Evolutionary conservation across 768 basidiomycete genomes (phyloP), one percentile per base, ranked within the genome.

Genomic region (Tephrocybe sp.): DNA sequence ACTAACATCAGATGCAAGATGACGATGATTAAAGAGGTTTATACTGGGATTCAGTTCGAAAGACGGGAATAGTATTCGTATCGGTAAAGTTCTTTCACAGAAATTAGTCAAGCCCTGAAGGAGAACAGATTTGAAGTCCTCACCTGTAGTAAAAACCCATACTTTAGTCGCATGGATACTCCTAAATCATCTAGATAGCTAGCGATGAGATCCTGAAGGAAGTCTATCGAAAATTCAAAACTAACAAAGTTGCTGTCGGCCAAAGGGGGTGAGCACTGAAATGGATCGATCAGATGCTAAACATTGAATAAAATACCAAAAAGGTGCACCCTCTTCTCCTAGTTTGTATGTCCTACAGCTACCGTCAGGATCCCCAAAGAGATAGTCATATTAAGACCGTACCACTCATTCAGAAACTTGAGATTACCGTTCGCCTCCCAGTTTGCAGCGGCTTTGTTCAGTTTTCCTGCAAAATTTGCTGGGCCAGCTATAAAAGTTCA

Each of bases 211-310:
- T 12, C 4, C n/a, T n/a, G n/a, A 1, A 41, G 4, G 7, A 23
- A 11, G 14, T n/a, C 44, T 10, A 16, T 4, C 5, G 14, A 14
- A 12, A 34, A 38, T 5, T 1, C n/a, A 19, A 4, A 22, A 12
- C 84, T 51, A 52, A 88, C 85, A 95, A 3, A 94, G 70, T 58
- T 97, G 92, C 59, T 89, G 83, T 45, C 93, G 74, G 41, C 93
- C 92, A 54, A 95, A 95, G 0, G 92, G 90, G n/a, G 92, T 93
- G 52, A 95, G 70, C 30, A 90, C 85, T 89, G 52, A 19, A 16
- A 3, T 3, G n/a, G 45, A 41, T 26, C 22, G 12, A 10, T 13
- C 39, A 13, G n/a, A 7, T 34, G 70, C 65, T 36, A 51, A 30
- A 44, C 2, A 42, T 8, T 7, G 26, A 26, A 26, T 26, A 26